phyloP scores from a whole-genome alignment of 2,329 filamentous ascomycete species.

The Pseudogymnoascus sp. region DNA sequence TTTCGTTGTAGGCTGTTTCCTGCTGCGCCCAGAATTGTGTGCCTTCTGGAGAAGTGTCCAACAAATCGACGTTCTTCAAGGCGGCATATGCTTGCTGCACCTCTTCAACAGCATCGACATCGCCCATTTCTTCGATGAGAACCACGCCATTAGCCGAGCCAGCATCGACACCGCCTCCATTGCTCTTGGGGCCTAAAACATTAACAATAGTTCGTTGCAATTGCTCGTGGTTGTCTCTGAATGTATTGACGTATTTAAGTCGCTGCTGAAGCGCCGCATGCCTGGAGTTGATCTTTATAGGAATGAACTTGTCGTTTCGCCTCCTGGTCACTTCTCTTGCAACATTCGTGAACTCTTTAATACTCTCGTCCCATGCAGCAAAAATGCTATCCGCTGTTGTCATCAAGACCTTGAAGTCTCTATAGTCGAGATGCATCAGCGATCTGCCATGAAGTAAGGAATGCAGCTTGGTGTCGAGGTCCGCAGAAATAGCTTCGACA shows the following conservation, averaged over 20 bases:
- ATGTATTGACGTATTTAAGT: conserved; percentile 87
- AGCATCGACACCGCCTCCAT: conserved; percentile 45
- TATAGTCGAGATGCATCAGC: conserved; percentile 85
- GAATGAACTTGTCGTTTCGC: conserved; percentile 95
- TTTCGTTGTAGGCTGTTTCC: conserved; percentile 93
- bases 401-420: conserved; percentile 83
- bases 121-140: conserved; percentile 87
- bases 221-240: conserved; percentile 95
- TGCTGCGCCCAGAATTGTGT: conserved; percentile 89
- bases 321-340: conserved; percentile 89
- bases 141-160: conserved; percentile 50
- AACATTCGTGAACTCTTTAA: conserved; percentile 97
- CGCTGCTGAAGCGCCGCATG: conserved; percentile 85
- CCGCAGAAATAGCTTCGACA: conserved; percentile 93
- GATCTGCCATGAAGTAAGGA: conserved; percentile 76
- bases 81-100: conserved; percentile 91
- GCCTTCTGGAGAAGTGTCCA: conserved; percentile 84
- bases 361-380: conserved; percentile 85
- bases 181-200: conserved; percentile 73
- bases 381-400: conserved; percentile 77
- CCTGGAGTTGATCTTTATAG: conserved; percentile 86
- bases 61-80: conserved; percentile 85
- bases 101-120: conserved; percentile 94
- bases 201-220: conserved; percentile 93
- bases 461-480: conserved; percentile 81